Percentiles rank a stretch among this genome's conserved stretches.
These are phyloP conservation scores for Dendrobium chrysotoxum DNA, from an alignment of 106 monocot genomes.

Conservation along the genomic window DNA sequence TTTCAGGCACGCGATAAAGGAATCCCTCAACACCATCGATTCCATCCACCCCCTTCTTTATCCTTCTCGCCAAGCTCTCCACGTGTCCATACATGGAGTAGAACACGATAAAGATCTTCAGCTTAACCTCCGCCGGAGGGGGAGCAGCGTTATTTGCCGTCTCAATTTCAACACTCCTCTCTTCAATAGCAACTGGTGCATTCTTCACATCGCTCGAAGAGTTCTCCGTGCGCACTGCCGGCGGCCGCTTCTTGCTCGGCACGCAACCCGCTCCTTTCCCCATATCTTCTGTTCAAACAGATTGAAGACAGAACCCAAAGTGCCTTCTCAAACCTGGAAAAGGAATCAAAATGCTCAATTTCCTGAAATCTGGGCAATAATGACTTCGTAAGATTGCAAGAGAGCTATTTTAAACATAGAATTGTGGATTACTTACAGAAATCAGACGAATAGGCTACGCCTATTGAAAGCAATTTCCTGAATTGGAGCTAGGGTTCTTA, in stretches of 20 bases:
- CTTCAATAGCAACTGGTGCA: constrained; percentile 1
- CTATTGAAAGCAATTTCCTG: no score
- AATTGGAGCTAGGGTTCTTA: no score
- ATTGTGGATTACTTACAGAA: no score
- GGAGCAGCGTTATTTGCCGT: not conserved
- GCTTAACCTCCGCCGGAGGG: constrained; percentile 8
- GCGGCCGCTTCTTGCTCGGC: constrained; percentile 25
- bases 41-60: constrained; percentile 35
- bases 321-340: no score
- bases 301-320: no score
- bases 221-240: not conserved
- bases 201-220: not conserved
- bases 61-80: constrained; percentile 30
- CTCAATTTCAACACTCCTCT: not conserved
- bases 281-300: constrained; percentile 4
- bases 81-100: constrained; percentile 54
- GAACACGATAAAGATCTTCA: constrained; percentile 43
- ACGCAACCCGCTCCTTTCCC: constrained; percentile 34
- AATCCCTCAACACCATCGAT: constrained; percentile 48
- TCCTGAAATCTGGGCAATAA: no score
- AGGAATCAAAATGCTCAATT: no score
- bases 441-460: no score
- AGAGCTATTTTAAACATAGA: no score
- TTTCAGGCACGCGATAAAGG: constrained; percentile 54
- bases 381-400: no score